These are phyloP conservation scores for Myrica gale DNA, from an alignment of 306 rosid species.

Conservation along the genomic window DNA sequence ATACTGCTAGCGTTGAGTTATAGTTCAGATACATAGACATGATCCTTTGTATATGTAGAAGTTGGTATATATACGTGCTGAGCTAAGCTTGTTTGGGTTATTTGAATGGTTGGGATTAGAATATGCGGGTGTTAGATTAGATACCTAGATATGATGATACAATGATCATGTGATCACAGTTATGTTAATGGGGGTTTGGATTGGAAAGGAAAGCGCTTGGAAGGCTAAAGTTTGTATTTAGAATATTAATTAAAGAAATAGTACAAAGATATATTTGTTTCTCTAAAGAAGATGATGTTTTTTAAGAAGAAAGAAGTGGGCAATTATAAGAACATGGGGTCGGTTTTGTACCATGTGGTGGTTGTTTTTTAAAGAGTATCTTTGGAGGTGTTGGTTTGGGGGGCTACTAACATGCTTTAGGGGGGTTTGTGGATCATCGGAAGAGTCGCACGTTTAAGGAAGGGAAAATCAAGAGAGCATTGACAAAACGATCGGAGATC, in stretches of 20 bases:
- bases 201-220: slow-evolving; percentile 39
- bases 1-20: slow-evolving; percentile 11
- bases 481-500: background rate
- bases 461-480: slow-evolving; percentile 20
- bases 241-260: background rate
- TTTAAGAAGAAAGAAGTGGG: slow-evolving; percentile 9
- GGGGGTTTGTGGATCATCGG: background rate
- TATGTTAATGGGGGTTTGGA: slow-evolving; percentile 14
- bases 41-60: background rate
- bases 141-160: slow-evolving; percentile 35
- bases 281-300: background rate
- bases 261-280: background rate
- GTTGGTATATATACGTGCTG: slow-evolving; percentile 4
- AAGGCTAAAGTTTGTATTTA: slow-evolving; percentile 24
- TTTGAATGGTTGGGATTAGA: background rate
- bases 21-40: slow-evolving; percentile 5
- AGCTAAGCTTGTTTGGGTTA: slow-evolving; percentile 13
- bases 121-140: slow-evolving; percentile 34
- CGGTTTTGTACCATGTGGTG: slow-evolving; percentile 56
- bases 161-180: slow-evolving; percentile 20
- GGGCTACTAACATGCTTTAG: slow-evolving; percentile 58
- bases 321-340: slow-evolving; percentile 51
- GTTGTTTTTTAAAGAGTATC: slow-evolving; percentile 51
- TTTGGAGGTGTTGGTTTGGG: slow-evolving; percentile 42
- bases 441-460: slow-evolving; percentile 35